These are phyloP conservation scores for Aspergillus sp. DNA, from an alignment of 2,329 filamentous ascomycete species.

Conservation along the genomic window DNA sequence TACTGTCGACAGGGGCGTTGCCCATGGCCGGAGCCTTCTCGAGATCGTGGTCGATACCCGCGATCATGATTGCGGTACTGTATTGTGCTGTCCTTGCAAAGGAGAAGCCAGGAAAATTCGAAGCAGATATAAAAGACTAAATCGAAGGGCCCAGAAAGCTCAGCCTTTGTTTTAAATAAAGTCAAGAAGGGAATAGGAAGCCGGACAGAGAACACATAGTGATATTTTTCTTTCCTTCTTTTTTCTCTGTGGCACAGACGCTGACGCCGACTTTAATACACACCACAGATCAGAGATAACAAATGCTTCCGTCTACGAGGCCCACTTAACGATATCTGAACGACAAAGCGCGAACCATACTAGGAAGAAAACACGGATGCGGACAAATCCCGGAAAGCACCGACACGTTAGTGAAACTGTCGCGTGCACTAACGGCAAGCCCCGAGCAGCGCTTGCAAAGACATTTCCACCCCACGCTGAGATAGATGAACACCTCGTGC, in stretches of 20 bases:
- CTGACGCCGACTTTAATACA: conserved; percentile 2
- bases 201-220: conserved; percentile 12
- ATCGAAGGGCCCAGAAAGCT: conserved; percentile 13
- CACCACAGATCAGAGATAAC: not conserved
- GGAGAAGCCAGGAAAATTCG: too few species aligned
- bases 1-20: conserved; percentile 22
- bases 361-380: conserved; percentile 2
- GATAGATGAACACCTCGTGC: not conserved
- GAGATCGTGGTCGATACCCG: conserved; percentile 18
- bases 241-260: conserved; percentile 3
- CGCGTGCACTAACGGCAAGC: not conserved
- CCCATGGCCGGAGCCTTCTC: conserved; percentile 27
- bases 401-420: not conserved
- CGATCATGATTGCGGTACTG: conserved; percentile 10
- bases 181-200: conserved; percentile 5
- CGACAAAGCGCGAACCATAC: conserved; percentile 1
- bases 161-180: conserved; percentile 10
- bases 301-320: conserved; percentile 6
- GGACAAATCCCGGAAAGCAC: not conserved
- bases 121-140: too few species aligned
- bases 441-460: not conserved
- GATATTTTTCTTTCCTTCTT: conserved; percentile 11
- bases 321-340: conserved; percentile 7
- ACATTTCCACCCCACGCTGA: not conserved
- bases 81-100: too few species aligned